Evolutionary conservation across 768 basidiomycete genomes (phyloP).

Genomic region (Coprinopsis cinerea): DNA sequence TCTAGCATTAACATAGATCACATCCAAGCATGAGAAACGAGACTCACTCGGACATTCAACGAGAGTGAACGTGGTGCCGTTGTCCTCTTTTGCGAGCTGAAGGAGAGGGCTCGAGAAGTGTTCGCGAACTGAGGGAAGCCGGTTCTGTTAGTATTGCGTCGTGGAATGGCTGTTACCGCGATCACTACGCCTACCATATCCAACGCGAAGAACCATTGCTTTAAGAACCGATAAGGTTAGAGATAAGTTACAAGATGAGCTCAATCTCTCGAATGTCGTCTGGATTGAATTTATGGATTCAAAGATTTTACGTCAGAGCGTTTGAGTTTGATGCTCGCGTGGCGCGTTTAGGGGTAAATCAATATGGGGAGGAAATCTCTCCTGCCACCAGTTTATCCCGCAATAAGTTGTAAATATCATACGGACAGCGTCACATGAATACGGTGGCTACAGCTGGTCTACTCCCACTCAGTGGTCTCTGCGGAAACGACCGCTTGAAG

Average conservation of each 20-base stretch:
- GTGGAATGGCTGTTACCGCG: no score
- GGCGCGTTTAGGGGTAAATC: no score
- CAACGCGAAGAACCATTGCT: slow-evolving; percentile 35
- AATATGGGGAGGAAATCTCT: no score
- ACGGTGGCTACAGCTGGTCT: no score
- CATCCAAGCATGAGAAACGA: slow-evolving; percentile 9
- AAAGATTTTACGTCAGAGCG: background rate
- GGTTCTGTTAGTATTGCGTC: no score
- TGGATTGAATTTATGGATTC: no score
- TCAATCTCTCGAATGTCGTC: background rate
- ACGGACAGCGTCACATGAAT: no score
- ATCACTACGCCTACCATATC: slow-evolving; percentile 44
- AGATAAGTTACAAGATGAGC: background rate
- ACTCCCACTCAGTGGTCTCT: no score
- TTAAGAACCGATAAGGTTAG: background rate
- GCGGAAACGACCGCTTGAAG: no score
- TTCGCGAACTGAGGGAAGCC: slow-evolving; percentile 53
- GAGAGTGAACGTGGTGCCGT: slow-evolving; percentile 68
- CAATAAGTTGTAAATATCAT: no score
- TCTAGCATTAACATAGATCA: slow-evolving; percentile 8
- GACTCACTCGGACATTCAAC: slow-evolving; percentile 82
- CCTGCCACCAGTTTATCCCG: no score
- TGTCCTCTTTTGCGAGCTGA: slow-evolving; percentile 70
- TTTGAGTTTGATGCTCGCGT: no score
- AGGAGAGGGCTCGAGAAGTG: slow-evolving; percentile 93